Base-by-base conservation (phyloP, 2,329 filamentous ascomycete genomes). In the Colletotrichum endophyticum region DNA sequence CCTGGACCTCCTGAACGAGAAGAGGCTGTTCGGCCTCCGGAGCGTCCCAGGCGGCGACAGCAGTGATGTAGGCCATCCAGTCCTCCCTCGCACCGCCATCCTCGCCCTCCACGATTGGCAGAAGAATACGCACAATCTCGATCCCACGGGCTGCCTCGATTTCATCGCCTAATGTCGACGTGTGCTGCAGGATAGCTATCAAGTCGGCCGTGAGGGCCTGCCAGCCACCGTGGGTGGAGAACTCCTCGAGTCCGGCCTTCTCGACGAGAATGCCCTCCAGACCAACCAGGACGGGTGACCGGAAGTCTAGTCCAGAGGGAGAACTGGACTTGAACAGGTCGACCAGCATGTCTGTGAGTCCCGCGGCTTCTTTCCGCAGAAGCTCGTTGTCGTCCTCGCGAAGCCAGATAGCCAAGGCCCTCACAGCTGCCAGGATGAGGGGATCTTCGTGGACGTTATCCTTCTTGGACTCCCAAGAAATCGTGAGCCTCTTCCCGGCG, bases 311-410 rank as follows among this genome's bases (percentile, higher is more conserved):
- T 49, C 80, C 82, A n/a, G 28, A 28, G 3, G 15, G 30, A 28
- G 62, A 68, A 71, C 85, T 84, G 4, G 80, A 81, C 61, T 85
- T 85, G 81, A 94, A 94, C 1, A 94, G 84, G 15, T 93, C 91
- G 69, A 93, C 81, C 36, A 94, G 86, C 86, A 94, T 89, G 78
- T 94, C 93, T 76, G 88, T 88, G 66, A 94, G 83, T 0, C 91
- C 92, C 0, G 88, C 87, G 13, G 88, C 89, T 79, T 93, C 90
- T 66, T 86, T 88, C 13, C 92, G 85, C 53, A 94, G 80, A 9
- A 85, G 83, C 16, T 92, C 89, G 56, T 91, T 92, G 56, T 94
- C 92, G 73, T 95, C 93, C 77, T 95, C 93, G 9, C 91, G 87
- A n/a, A 94, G 84, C 93, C 93, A 95, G 22, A 94, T 87, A 1